Evolutionary conservation across 2,329 filamentous ascomycete species (phyloP), one percentile per base, ranked within the genome.

Genomic region (Purpureocillium takamizusanense): DNA sequence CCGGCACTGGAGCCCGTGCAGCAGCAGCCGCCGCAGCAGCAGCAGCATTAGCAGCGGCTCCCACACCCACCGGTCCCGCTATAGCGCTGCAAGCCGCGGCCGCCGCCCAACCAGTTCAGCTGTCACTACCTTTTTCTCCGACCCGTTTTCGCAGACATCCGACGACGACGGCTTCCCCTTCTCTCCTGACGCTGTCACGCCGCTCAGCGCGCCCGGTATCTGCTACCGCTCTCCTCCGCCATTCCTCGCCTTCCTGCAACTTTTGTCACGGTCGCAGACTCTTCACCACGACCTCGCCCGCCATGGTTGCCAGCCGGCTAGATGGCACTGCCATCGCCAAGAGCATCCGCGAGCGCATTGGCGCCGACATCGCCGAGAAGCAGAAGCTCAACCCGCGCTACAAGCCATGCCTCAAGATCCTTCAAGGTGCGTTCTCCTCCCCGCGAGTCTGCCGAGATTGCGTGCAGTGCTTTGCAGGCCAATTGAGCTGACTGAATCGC

Each of bases 251-350:
- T 10, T 25, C 10, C 10, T 25, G 21, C 21, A 25, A 10, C 21
- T 25, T 25, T 25, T 25, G 21, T 10, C 21, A 10, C 35, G 25
- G 33, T 36, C 47, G 45, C 48, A 53, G 53, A 47, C 44, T 46
- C 42, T 72, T 70, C 51, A 63, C 65, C 31, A 64, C 65, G 50
- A 78, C 74, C 46, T 51, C 67, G 51, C 56, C 66, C 64, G 70
- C 66, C 57, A 97, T 95, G 89, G 78, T 79, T 51, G 90, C 87
- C 50, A 78, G 74, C 53, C 95, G 88, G 72, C 92, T 98, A 55
- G 92, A 98, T 69, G 92, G 92, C 70, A 95, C 83, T 40, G 87
- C 86, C 60, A 88, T 97, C 68, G 92, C 92, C 51, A 94, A 90
- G 70, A 76, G 71, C 59, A 95, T 97, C 59, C 83, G 92, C 45